Base-by-base conservation (phyloP, 768 basidiomycete species). In the Mrakia hoshinonis region DNA sequence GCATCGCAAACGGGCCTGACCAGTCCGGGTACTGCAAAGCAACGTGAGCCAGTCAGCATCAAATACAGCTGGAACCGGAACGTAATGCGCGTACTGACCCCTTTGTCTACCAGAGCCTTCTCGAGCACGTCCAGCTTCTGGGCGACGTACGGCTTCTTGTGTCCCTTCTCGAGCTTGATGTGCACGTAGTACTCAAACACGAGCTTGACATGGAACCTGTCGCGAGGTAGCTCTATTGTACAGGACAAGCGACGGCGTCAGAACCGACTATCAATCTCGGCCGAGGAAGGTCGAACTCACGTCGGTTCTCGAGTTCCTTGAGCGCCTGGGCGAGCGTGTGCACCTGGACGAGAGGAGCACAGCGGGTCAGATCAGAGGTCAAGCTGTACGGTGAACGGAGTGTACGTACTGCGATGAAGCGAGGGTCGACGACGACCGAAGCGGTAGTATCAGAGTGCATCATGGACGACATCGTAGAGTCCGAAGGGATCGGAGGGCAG, bases 111-210 rank as follows among this genome's bases (percentile, higher is more conserved):
- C n/a, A 55, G 54, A 26, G 54, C 54, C 29, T 55, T 55, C 26
- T 55, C 54, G 26, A 55, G 12, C 9, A 55, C 54, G 2, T 55
- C 54, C 9, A 55, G 54, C 54, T 55, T 55, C 29, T 55, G 54
- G 13, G 54, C 29, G 54, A 55, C 34, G 54, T 55, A 31, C n/a
- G 54, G 54, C 26, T 55, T 55, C 29, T 55, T 55, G 54, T 55
- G 54, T 1, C 54, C 54, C 29, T 55, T 55, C 1, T 55, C 54
- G 29, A 26, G 29, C 15, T 55, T 55, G 29, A 55, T 55, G 54
- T 26, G 18, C 26, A 55, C 29, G 54, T 55, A 55, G 54, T 55
- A 29, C 54, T 55, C 54, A 26, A 55, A 55, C 13, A 55, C 54
- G 4, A 31, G 34, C 29, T 55, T 55, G 54, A 55, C 34, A 31